Conservation (phyloP, 2,329 filamentous ascomycete genomes). For the Lasiodiplodia sp. region DNA sequence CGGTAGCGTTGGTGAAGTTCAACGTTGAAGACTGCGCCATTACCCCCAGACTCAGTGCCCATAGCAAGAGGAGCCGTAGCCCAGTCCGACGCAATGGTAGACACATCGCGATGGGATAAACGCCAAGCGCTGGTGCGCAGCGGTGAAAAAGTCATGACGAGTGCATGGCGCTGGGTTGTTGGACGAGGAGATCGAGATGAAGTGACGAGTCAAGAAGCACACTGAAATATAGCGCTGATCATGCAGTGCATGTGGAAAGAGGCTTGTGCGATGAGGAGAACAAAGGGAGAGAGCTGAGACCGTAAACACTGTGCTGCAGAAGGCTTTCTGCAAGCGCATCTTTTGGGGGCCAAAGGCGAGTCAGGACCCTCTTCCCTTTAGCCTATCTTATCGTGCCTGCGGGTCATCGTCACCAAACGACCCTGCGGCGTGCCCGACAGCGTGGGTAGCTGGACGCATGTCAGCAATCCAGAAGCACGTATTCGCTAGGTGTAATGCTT, state of each 20-base stretch:
- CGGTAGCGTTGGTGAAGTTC: slow-evolving; percentile 10
- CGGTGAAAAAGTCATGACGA: not conserved
- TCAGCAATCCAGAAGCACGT: not conserved
- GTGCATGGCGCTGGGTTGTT: not conserved
- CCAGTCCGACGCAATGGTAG: not conserved
- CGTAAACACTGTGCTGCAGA: not conserved
- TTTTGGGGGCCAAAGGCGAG: not conserved
- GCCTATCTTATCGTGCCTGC: not conserved
- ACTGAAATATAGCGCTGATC: not conserved
- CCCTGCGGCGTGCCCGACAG: slow-evolving; percentile 5
- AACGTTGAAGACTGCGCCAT: not conserved
- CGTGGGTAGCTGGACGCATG: slow-evolving; percentile 8
- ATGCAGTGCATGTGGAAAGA: not conserved
- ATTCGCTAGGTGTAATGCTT: slow-evolving; percentile 10
- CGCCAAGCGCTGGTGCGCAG: not conserved
- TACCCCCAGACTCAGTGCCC: not conserved
- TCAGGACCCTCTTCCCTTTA: not conserved
- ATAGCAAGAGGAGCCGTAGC: not conserved
- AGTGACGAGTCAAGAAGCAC: not conserved
- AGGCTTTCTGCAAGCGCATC: not conserved
- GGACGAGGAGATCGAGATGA: not conserved
- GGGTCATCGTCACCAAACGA: not conserved
- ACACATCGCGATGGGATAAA: not conserved
- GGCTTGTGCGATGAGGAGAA: not conserved
- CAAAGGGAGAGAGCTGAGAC: not conserved